Evolutionary conservation across 495 filamentous ascomycete species (phyloP).

Genomic region (Neurospora pannonica): DNA sequence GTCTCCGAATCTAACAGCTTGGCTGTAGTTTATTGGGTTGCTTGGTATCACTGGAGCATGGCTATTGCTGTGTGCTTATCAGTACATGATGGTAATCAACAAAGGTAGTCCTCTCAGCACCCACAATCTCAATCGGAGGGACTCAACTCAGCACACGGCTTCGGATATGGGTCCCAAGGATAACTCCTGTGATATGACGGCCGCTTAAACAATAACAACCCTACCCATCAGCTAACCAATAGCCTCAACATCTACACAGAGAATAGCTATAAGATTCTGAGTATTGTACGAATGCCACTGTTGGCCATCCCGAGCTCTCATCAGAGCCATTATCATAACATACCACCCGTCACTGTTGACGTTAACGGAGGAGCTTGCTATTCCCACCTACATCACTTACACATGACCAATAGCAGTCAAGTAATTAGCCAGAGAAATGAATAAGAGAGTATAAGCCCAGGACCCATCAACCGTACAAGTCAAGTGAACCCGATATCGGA

Average conservation of each 20-base stretch:
- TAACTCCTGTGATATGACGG: not conserved
- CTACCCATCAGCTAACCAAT: not conserved
- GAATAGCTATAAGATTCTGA: not conserved
- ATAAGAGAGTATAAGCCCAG: not conserved
- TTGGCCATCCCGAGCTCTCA: not conserved
- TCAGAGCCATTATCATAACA: not conserved
- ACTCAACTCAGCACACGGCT: too few species aligned
- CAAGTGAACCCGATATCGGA: not conserved
- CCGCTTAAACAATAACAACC: not conserved
- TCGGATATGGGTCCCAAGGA: not conserved
- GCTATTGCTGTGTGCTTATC: not conserved
- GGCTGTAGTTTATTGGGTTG: not conserved
- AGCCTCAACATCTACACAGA: not conserved
- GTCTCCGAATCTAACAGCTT: not conserved
- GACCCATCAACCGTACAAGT: not conserved
- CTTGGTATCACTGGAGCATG: not conserved
- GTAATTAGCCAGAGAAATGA: not conserved
- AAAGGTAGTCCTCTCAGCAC: too few species aligned
- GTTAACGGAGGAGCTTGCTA: not conserved
- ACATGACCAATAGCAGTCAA: not conserved
- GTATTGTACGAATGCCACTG: not conserved
- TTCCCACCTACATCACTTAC: not conserved
- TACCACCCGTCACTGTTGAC: not conserved
- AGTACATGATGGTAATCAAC: not conserved
- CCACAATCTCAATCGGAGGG: too few species aligned